These are phyloP conservation scores for Jimgerdemannia lactiflua DNA, from an alignment of 192 early-diverging fungal genomes.

Conservation along the genomic window DNA sequence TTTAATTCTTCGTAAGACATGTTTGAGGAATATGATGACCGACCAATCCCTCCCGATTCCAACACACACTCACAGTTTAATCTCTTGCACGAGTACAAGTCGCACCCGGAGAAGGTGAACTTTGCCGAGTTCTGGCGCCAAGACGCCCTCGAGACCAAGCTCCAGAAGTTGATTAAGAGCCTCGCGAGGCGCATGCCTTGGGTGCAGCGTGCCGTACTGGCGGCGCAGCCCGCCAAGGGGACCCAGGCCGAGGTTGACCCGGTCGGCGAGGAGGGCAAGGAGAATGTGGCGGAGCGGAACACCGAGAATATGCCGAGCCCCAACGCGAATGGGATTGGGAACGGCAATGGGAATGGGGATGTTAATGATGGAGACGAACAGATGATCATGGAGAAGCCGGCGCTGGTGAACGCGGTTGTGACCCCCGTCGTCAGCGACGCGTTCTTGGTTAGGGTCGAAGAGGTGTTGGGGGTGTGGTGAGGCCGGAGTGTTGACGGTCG, in stretches of 20 bases:
- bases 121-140: conserved; percentile 75
- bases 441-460: background rate
- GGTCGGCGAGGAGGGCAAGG: background rate
- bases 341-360: too few relatives aligned
- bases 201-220: conserved; percentile 35
- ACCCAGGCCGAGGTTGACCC: background rate
- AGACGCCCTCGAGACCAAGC: conserved; percentile 61
- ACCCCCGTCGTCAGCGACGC: background rate
- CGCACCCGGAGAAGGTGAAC: conserved; percentile 53
- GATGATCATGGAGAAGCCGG: background rate
- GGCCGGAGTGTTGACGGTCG: too few relatives aligned
- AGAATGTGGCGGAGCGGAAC: background rate
- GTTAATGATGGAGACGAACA: too few relatives aligned
- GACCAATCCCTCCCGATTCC: background rate
- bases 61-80: conserved; percentile 33
- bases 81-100: conserved; percentile 52
- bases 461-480: background rate
- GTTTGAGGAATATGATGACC: background rate
- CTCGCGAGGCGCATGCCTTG: conserved; percentile 74
- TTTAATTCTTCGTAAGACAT: background rate
- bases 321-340: background rate
- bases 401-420: background rate
- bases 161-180: conserved; percentile 67
- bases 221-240: background rate
- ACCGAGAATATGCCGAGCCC: background rate